A percentile compares a stretch with the other conserved stretches of the same genome.
Conservation (phyloP, 768 basidiomycete genomes). For the Hypholoma fasciculare region DNA sequence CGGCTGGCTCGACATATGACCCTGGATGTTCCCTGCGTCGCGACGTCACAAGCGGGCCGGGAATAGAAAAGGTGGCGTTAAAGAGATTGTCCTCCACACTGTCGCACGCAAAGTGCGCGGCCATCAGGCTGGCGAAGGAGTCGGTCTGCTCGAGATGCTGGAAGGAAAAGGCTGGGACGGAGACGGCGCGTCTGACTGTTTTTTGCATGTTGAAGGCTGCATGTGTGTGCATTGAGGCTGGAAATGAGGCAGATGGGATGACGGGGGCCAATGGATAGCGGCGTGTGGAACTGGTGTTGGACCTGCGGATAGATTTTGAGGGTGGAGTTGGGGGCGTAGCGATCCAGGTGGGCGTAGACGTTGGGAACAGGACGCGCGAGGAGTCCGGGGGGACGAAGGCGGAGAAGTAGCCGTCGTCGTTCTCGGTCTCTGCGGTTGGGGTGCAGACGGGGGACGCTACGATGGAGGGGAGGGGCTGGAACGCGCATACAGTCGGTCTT, state of each 20-base stretch:
- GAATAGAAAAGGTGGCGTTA: conserved; percentile 17
- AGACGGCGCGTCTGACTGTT: conserved; percentile 37
- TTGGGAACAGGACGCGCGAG: conserved; percentile 16
- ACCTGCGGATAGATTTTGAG: conserved; percentile 38
- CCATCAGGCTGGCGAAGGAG: conserved; percentile 16
- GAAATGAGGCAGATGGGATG: conserved; percentile 47
- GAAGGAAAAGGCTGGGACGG: conserved; percentile 38
- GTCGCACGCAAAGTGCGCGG: conserved; percentile 13
- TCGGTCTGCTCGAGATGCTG: conserved; percentile 18
- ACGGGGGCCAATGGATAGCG: conserved; percentile 31
- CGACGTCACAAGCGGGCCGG: conserved; percentile 11
- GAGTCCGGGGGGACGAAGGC: conserved; percentile 10
- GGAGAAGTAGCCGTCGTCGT: conserved; percentile 15
- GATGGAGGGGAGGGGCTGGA: conserved; percentile 56
- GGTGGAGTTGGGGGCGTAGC: conserved; percentile 62
- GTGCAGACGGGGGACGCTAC: conserved; percentile 60
- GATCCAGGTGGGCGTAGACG: conserved; percentile 52
- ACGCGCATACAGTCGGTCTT: conserved; percentile 33
- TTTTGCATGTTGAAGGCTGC: conserved; percentile 20
- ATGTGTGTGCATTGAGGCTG: conserved; percentile 37
- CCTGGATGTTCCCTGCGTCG: conserved; percentile 5
- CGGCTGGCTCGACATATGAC: conserved; percentile 28
- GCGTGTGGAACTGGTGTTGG: conserved; percentile 31
- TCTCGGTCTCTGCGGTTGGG: conserved; percentile 37
- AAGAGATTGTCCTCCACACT: conserved; percentile 16